Evolutionary conservation across 129 eudicot genomes (phyloP).

Genomic region (Flaveria linearis): DNA sequence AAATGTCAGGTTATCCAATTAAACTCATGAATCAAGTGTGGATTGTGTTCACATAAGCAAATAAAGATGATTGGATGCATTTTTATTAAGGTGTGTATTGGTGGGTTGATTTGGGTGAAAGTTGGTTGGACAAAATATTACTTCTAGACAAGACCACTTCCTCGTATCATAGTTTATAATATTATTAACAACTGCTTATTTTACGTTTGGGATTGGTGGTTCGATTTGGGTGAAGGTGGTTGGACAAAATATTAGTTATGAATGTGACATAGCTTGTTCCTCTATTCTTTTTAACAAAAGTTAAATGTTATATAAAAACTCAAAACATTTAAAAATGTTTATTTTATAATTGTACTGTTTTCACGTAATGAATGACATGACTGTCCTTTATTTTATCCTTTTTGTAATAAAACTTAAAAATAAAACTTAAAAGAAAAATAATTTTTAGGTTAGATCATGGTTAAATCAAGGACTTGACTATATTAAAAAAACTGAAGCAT

Average conservation of each 20-base stretch:
- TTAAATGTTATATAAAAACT: neutral
- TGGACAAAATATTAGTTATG: slow-evolving; percentile 2
- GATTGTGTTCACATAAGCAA: neutral
- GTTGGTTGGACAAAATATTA: slow-evolving; percentile 7
- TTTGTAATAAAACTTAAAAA: too few species aligned
- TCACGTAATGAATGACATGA: too few species aligned
- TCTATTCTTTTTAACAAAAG: neutral
- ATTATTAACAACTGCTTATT: neutral
- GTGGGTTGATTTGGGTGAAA: slow-evolving; percentile 6
- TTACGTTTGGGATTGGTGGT: slow-evolving; percentile 7
- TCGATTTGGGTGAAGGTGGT: slow-evolving; percentile 16
- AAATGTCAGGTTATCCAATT: neutral
- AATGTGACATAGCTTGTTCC: neutral
- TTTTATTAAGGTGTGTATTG: neutral
- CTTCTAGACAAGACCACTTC: neutral
- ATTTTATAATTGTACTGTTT: too few species aligned
- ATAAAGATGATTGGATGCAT: neutral
- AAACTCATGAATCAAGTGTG: slow-evolving; percentile 4
- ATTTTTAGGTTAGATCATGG: too few species aligned
- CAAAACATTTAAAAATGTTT: too few species aligned
- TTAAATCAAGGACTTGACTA: too few species aligned
- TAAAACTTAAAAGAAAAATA: too few species aligned
- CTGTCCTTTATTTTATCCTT: too few species aligned
- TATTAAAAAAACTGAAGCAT: too few species aligned
- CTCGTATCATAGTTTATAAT: neutral